Evolutionary conservation across 2,329 filamentous ascomycete genomes (phyloP), one percentile per base, ranked within the genome.

Genomic region (Verticillium dahliae): DNA sequence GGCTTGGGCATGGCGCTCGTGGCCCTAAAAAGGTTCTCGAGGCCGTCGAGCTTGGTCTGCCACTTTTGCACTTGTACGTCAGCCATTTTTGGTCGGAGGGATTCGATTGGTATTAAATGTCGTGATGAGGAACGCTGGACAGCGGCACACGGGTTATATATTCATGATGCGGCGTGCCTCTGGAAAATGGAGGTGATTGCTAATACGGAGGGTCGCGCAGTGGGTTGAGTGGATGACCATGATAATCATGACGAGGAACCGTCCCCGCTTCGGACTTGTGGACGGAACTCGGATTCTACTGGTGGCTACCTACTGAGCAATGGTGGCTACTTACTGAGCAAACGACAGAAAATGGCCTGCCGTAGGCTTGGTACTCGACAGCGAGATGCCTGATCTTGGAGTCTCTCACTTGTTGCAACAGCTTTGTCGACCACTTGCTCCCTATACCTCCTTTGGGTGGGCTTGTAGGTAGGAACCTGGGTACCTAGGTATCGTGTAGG

Each of bases 21-120:
- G 1, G 71, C 70, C 33, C 78, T 69, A 57, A 72, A 69, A 34
- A 88, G 75, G 63, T 83, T 81, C 58, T 85, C 81, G 27, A 88
- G 68, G 10, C 85, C 85, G 67, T 85, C 76, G 66, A 85, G 80
- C 52, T 72, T 72, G 2, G 82, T 84, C 15, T 78, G 74, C 85
- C 85, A 88, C 72, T 84, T 80, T 69, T 76, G 62, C 4, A 61
- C 57, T 39, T 63, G 7, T 4, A 38, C 56, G 31, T 60, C 41
- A 22, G 54, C 45, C 64, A 65, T 65, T 14, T 56, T 58, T 45
- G 7, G 22, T n/a, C 27, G 4, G 3, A 31, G 27, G 27, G 27
- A 31, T 31, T 4, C 4, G 27, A 31, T 31, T 31, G 27, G 5
- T 31, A 31, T 5, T 31, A 31, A 5, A 5, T 5, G 27, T 31